phyloP scores from a whole-genome alignment of 2,329 filamentous ascomycete genomes.

The Byssothecium circinans region DNA sequence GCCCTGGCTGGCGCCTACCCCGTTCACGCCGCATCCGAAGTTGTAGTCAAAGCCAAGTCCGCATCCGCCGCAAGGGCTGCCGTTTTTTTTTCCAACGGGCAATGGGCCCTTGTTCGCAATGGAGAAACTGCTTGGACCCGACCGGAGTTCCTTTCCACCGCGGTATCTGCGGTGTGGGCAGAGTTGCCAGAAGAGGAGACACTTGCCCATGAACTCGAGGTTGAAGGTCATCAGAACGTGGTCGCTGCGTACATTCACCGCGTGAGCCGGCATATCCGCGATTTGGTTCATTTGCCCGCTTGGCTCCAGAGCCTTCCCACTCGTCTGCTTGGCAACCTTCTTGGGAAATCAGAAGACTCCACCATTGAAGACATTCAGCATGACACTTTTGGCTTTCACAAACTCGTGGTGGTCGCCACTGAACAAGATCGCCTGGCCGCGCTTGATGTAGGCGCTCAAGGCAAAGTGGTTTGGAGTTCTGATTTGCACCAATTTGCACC shows the following conservation, averaged over 20 bases:
- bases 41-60: slow-evolving; percentile 69
- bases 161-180: slow-evolving; percentile 78
- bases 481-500: slow-evolving; percentile 61
- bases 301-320: slow-evolving; percentile 71
- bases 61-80: slow-evolving; percentile 79
- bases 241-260: slow-evolving; percentile 85
- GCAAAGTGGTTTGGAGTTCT: slow-evolving; percentile 74
- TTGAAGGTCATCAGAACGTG: slow-evolving; percentile 82
- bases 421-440: slow-evolving; percentile 77
- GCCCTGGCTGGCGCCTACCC: slow-evolving; percentile 44
- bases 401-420: slow-evolving; percentile 79
- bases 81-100: slow-evolving; percentile 63
- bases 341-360: slow-evolving; percentile 61
- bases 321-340: slow-evolving; percentile 61
- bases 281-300: slow-evolving; percentile 73
- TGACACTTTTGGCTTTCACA: slow-evolving; percentile 86
- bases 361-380: slow-evolving; percentile 57
- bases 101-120: slow-evolving; percentile 84
- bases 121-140: slow-evolving; percentile 79
- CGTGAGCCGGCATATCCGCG: slow-evolving; percentile 76
- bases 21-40: slow-evolving; percentile 76
- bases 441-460: slow-evolving; percentile 74
- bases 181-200: slow-evolving; percentile 73
- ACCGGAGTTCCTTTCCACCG: slow-evolving; percentile 77
- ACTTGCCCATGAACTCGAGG: slow-evolving; percentile 77